Percentiles rank a stretch among this genome's conserved stretches.
Evolutionary conservation across 805 yeast genomes (phyloP).

Genomic region (Yarrowia osloensis): DNA sequence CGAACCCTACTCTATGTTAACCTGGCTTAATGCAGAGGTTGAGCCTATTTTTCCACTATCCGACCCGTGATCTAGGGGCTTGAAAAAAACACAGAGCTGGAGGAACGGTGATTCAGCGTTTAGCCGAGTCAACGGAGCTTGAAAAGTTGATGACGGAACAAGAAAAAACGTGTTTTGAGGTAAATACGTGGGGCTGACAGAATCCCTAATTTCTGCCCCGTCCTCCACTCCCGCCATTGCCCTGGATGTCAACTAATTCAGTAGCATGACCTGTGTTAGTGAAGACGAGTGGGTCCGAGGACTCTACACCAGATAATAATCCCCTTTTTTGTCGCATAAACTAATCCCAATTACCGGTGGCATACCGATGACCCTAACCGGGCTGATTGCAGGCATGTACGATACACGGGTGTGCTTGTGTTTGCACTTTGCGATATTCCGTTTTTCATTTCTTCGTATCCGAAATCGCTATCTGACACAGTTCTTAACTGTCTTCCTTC

Average conservation of each 20-base stretch:
- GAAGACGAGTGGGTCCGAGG: background rate
- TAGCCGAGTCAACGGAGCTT: background rate
- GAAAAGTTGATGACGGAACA: background rate
- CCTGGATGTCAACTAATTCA: background rate
- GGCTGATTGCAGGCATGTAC: background rate
- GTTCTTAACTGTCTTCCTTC: background rate
- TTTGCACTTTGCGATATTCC: background rate
- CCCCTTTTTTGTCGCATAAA: background rate
- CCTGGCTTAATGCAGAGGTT: background rate
- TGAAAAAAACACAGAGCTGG: background rate
- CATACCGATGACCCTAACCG: background rate
- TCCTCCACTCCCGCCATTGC: background rate
- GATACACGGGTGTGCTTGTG: background rate
- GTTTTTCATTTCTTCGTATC: background rate
- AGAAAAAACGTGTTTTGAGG: background rate
- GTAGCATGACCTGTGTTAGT: background rate
- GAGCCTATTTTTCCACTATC: background rate
- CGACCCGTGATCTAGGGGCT: conserved; percentile 13
- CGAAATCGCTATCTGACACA: background rate
- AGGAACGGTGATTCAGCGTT: background rate
- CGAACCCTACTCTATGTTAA: background rate
- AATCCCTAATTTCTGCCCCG: background rate
- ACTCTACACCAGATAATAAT: no score
- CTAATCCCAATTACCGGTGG: background rate
- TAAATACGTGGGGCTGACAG: background rate